Evolutionary conservation across 2,329 filamentous ascomycete species (phyloP), one percentile per base, ranked within the genome.

Genomic region (Colletotrichum sidae): DNA sequence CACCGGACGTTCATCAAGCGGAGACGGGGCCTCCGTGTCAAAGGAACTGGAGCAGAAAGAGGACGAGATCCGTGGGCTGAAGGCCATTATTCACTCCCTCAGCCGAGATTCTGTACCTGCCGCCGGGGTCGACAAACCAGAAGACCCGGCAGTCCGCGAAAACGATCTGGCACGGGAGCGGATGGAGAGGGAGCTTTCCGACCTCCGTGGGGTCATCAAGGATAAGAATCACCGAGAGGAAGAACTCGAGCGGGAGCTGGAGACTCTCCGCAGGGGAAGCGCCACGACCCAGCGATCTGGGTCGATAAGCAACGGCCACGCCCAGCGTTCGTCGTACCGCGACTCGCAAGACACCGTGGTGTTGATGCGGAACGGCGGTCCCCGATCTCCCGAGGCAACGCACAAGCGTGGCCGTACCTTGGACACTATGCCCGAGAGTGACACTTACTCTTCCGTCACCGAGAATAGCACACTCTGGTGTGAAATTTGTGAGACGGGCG

Each of bases 61-160:
- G 73, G 96, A 99, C 72, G 96, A 99, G 81, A 98, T 99, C 73
- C 88, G 95, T 68, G 96, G 96, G 51, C 86, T 99, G 69, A 99
- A 98, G 79, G 95, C 96, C 47, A 98, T 99, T 74, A 98, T 99
- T 67, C 95, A 98, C 79, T 97, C 93, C 15, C 84, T 99, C 42
- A 97, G 94, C 76, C 87, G 93, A 67, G 93, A 93, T 70, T 87
- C 90, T 10, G 81, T 85, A n/a, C 82, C 83, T 4, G 78, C 78
- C 35, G 74, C 87, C 6, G 82, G 83, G 39, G 82, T 81, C 1
- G 63, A 63, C 15, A 66, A 57, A 33, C 35, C 58, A n/a, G 63
- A 66, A 25, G 63, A 66, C 42, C 63, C 63, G 6, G 62, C 63
- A 9, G 50, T 63, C 8, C 58, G 47, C 15, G 75, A 80, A 52